Evolutionary conservation across 805 yeast genomes (phyloP), one percentile per base, ranked within the genome.

Genomic region (Kluyveromyces wickerhamii): DNA sequence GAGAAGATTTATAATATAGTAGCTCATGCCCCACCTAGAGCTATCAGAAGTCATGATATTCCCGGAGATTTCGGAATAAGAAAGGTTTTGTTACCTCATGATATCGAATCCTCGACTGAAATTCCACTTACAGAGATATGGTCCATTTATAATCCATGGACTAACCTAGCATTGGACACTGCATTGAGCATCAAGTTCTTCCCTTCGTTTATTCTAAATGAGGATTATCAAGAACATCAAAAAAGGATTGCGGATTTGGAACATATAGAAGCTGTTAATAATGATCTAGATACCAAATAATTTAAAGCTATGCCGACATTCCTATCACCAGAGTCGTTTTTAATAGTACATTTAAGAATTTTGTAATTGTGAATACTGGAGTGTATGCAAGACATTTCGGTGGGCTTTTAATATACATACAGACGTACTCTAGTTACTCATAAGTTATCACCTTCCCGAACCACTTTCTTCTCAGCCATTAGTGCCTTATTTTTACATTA

Each of bases 81-180:
- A 11, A 45, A 51, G 30, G 35, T 54, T 6, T 21, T 47, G 2
- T 29, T 56, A 27, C 52, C 42, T 28, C 43, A 44, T 5, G 39
- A 34, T 8, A 30, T 39, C 4, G 40, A 37, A 16, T 31, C 32
- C 3, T 40, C 54, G 4, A 49, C 53, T 12, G 47, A 50, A 3
- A 41, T 59, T 5, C 48, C 52, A 23, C 33, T 57, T 6, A 41
- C 45, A 10, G 59, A 57, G 21, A 39, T 52, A 4, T 57, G 61
- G 60, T 37, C 49, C 4, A 33, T 54, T 3, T 52, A 57, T 30
- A 59, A 57, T 36, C 63, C 63, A 6, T 59, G 63, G 63, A 47
- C 53, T 44, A 52, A 47, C 16, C 36, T 59, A 24, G 62, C 59
- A 3, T 39, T 59, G 13, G 62, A 58, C 25, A 54, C 62, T 1